A percentile compares a stretch with the other conserved stretches of the same genome.
phyloP scores from a whole-genome alignment of 495 filamentous ascomycete species.

The Annulohypoxylon moriforme region DNA sequence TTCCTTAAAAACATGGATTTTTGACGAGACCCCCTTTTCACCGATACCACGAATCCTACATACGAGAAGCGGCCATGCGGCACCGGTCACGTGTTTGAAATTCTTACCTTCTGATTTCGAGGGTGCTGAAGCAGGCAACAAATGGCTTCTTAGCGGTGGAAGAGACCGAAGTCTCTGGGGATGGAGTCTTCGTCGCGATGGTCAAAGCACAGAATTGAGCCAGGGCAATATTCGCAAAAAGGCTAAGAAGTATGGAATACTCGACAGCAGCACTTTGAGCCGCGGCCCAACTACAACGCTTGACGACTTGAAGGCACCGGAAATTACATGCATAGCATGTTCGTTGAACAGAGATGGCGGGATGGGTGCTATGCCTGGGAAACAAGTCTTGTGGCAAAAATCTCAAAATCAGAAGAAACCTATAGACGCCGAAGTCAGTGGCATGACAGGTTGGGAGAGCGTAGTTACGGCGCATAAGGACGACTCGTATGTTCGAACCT shows the following conservation, averaged over 20 bases:
- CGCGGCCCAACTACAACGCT: slow-evolving; percentile 67
- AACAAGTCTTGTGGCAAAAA: slow-evolving; percentile 80
- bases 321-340: slow-evolving; percentile 89
- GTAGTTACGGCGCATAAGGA: slow-evolving; percentile 92
- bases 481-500: slow-evolving; percentile 87
- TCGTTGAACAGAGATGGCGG: slow-evolving; percentile 94
- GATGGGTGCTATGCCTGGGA: slow-evolving; percentile 79
- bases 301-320: slow-evolving; percentile 85
- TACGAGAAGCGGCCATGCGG: slow-evolving; percentile 85
- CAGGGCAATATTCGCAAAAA: slow-evolving; percentile 87
- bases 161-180: slow-evolving; percentile 92
- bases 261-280: slow-evolving; percentile 59
- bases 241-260: slow-evolving; percentile 81
- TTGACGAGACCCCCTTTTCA: slow-evolving; percentile 87
- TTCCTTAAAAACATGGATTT: slow-evolving; percentile 93
- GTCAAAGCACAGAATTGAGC: slow-evolving; percentile 91
- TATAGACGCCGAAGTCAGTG: slow-evolving; percentile 67
- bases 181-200: slow-evolving; percentile 93
- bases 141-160: slow-evolving; percentile 93
- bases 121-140: slow-evolving; percentile 85
- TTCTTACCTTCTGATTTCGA: slow-evolving; percentile 90
- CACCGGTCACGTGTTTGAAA: slow-evolving; percentile 77
- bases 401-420: slow-evolving; percentile 66
- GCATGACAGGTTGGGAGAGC: slow-evolving; percentile 93
- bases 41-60: slow-evolving; percentile 86